A percentile compares a stretch with the other conserved stretches of the same genome.
Conservation (phyloP, 345 rosid species). For the Hevea brasiliensis region DNA sequence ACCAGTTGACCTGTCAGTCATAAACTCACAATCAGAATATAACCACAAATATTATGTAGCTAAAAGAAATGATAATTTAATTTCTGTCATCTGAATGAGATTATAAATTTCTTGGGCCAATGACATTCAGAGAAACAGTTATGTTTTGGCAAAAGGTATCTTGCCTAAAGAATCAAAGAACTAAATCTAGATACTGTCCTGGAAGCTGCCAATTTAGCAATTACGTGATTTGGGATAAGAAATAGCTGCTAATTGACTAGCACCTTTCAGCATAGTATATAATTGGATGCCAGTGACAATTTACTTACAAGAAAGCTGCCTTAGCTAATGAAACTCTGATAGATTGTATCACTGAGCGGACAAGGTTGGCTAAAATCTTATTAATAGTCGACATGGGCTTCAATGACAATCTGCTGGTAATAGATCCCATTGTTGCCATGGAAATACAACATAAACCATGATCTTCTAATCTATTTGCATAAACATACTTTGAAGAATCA, state of each 20-base stretch:
- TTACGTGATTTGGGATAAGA: not conserved
- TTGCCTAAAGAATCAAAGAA: too few species aligned
- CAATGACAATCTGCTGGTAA: not conserved
- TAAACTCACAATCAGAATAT: constrained; percentile 23
- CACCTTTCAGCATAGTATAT: not conserved
- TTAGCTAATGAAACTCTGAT: too few species aligned
- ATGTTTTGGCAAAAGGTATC: not conserved
- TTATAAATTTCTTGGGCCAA: not conserved
- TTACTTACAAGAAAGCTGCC: not conserved
- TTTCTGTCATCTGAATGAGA: not conserved
- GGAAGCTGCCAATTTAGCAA: not conserved
- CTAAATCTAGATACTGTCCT: too few species aligned
- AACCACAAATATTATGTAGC: constrained; percentile 4
- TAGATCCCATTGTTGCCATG: too few species aligned
- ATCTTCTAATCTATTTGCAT: not conserved
- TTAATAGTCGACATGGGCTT: not conserved
- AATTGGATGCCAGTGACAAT: not conserved
- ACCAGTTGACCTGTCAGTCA: constrained; percentile 79
- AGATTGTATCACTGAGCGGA: not conserved
- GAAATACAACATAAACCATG: not conserved
- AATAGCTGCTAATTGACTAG: not conserved
- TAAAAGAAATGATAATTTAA: not conserved
- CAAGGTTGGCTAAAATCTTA: not conserved
- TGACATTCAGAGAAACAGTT: not conserved
- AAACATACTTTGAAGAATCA: constrained; percentile 14